Evolutionary conservation across 768 basidiomycete species (phyloP).

Genomic region (Pulveroboletus ravenelii): DNA sequence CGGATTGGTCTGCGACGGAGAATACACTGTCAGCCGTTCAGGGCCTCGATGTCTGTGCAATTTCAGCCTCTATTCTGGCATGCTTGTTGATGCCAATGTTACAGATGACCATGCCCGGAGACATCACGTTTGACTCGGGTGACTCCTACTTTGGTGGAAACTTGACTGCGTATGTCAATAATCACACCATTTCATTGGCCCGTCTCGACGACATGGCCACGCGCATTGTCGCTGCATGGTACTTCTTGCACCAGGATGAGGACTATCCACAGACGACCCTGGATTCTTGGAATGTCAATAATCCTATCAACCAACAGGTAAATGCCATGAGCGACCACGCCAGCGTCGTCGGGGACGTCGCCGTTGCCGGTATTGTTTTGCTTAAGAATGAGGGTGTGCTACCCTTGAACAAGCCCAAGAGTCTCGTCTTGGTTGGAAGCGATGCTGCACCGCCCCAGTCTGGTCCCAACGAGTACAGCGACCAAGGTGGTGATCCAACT

Average conservation of each 20-base stretch:
- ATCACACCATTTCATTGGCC: constrained; percentile 51
- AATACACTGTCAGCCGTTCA: too few relatives aligned
- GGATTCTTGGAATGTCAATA: constrained; percentile 25
- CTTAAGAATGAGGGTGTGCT: constrained; percentile 61
- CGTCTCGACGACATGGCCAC: constrained; percentile 71
- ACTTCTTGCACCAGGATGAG: constrained; percentile 32
- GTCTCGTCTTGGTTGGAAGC: constrained; percentile 58
- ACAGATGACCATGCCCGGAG: too few relatives aligned
- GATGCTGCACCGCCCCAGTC: constrained; percentile 56
- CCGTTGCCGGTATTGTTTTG: constrained; percentile 59
- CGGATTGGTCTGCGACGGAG: too few relatives aligned
- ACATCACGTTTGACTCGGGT: constrained; percentile 38
- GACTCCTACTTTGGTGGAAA: constrained; percentile 55
- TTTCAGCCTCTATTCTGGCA: too few relatives aligned
- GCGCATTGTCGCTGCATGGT: constrained; percentile 66
- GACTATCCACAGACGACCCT: constrained; percentile 25
- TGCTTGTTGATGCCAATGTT: too few relatives aligned
- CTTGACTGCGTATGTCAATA: constrained; percentile 54
- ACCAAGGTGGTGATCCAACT: constrained; percentile 52
- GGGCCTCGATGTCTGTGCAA: too few relatives aligned
- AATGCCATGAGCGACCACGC: constrained; percentile 56
- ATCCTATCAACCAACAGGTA: constrained; percentile 38
- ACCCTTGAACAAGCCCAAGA: constrained; percentile 57
- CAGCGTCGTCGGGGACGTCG: constrained; percentile 55
- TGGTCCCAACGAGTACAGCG: constrained; percentile 69